Evolutionary conservation across 441 rosid genomes (phyloP), one percentile per base, ranked within the genome.

Genomic region (Flueggea neowawraea): DNA sequence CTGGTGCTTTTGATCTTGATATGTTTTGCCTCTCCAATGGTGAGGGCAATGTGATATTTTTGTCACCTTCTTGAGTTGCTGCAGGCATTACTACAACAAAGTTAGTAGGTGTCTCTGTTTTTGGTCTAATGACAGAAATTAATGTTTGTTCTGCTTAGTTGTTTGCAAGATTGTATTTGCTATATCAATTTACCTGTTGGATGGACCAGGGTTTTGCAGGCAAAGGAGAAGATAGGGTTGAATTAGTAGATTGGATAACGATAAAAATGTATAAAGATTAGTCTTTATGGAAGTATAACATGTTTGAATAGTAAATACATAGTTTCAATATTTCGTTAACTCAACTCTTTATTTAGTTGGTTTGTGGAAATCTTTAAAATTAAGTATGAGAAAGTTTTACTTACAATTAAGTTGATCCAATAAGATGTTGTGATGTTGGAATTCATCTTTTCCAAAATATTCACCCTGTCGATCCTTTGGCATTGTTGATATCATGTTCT

Each of bases 361-460:
- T 36, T 5, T 36, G 9, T 36, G 41, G 9, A 36, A 5, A 36
- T 36, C 41, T 36, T 36, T 36, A 2, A 8, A 36, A 36, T 5
- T 36, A 36, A 36, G 7, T 36, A 36, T 36, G 4, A 8, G 41
- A 36, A 8, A 36, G 11, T 62, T 70, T 31, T 44, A 64, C 78
- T 77, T 73, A 84, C 97, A 78, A 47, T 67, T 44, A 50, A 49
- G 57, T 11, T 64, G 50, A 57, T 68, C 52, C 8, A 63, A 58
- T 12, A 39, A 39, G 17, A 60, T 57, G 60, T 61, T 69, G 32
- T 70, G 62, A 72, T 75, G 51, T 55, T 49, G 57, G 5, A 56
- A 55, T 60, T 61, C 57, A 14, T 61, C 64, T 61, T 41, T 52
- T 22, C 54, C 55, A 53, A 66, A 66, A 6, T 32, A 55, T 65